phyloP scores from a whole-genome alignment of 192 early-diverging fungal genomes.

The Funneliformis mosseae region DNA sequence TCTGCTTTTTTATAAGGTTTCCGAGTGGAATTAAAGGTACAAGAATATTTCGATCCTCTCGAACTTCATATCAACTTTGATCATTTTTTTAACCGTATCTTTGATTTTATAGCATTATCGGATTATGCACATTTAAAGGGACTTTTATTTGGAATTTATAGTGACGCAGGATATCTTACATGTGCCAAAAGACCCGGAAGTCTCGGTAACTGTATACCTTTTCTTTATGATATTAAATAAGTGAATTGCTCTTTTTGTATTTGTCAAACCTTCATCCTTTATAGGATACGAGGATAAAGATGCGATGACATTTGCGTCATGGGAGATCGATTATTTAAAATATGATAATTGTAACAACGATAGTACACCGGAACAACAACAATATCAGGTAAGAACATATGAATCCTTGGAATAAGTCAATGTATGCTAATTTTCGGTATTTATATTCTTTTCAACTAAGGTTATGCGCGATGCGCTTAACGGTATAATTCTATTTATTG shows the following conservation, averaged over 20 bases:
- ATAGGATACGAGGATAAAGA: constrained; percentile 51
- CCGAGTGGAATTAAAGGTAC: constrained; percentile 14
- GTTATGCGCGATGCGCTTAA: constrained; percentile 47
- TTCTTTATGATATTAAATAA: not conserved
- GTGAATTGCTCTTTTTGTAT: not conserved
- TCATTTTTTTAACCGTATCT: not conserved
- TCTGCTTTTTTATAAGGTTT: not conserved
- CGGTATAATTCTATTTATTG: not conserved
- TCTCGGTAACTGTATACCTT: not conserved
- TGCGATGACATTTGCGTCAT: constrained; percentile 50
- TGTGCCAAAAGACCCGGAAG: constrained; percentile 53
- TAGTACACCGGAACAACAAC: constrained; percentile 35
- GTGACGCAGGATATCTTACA: constrained; percentile 49
- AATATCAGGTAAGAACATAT: constrained; percentile 39
- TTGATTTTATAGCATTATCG: constrained; percentile 49
- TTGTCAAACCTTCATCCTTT: not conserved
- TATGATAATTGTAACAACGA: constrained; percentile 61
- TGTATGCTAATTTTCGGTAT: not conserved
- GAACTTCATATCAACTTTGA: not conserved
- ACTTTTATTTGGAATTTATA: constrained; percentile 50
- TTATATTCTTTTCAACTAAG: not conserved
- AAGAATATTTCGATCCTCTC: not conserved
- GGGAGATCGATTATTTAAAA: constrained; percentile 66
- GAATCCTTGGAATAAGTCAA: not conserved
- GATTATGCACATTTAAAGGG: constrained; percentile 55